These are phyloP conservation scores for Podila minutissima DNA, from an alignment of 192 early-diverging fungal genomes.

Conservation along the genomic window DNA sequence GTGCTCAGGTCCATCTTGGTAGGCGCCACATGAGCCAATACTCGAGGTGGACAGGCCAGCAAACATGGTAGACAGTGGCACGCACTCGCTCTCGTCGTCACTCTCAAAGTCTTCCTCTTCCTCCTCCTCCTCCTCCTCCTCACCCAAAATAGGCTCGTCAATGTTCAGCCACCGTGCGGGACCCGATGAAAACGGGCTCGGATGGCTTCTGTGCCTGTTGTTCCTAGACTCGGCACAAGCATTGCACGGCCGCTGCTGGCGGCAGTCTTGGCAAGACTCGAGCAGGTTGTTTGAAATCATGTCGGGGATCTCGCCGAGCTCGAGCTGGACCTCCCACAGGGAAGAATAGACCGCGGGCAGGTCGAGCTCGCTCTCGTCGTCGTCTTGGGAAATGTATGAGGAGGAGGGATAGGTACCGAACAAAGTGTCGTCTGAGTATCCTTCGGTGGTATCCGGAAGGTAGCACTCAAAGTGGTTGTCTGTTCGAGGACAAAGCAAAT, in stretches of 20 bases:
- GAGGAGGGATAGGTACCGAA: neutral
- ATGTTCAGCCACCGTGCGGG: neutral
- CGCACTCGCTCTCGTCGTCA: neutral
- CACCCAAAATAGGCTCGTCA: neutral
- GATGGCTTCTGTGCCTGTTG: no score
- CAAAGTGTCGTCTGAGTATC: neutral
- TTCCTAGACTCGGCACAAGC: no score
- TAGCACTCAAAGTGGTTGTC: no score
- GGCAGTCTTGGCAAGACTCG: conserved; percentile 12
- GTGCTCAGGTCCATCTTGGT: neutral
- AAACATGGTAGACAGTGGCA: no score
- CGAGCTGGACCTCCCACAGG: conserved; percentile 42
- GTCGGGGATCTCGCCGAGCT: conserved; percentile 39
- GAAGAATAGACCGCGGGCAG: neutral
- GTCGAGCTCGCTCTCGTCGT: neutral
- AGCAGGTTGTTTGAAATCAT: conserved; percentile 42
- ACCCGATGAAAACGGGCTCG: neutral
- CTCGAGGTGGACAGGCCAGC: no score
- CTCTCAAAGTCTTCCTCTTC: neutral
- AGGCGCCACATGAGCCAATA: no score
- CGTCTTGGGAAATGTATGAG: neutral
- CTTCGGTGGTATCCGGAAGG: neutral
- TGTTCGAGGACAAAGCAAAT: no score
- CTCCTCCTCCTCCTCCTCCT: neutral
- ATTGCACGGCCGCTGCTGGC: neutral